A percentile compares a stretch with the other conserved stretches of the same genome.
Conservation (phyloP, 2,329 filamentous ascomycete species). For the Paraphoma sp. region DNA sequence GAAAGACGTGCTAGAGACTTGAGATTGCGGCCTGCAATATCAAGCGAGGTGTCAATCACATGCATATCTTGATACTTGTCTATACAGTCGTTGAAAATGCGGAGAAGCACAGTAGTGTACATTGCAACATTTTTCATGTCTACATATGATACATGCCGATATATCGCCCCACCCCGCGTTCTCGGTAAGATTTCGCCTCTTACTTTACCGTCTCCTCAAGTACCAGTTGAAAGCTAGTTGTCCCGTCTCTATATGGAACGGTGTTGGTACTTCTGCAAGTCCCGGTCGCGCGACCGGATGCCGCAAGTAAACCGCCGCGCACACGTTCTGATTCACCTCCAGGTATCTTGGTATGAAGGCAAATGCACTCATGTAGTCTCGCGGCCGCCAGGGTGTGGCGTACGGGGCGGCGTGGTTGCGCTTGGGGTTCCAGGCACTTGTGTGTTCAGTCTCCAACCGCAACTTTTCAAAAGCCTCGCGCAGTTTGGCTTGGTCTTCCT, state of each 20-base stretch:
- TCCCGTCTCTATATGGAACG: slow-evolving; percentile 73
- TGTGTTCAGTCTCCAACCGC: slow-evolving; percentile 79
- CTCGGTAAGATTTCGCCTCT: not conserved
- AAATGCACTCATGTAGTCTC: slow-evolving; percentile 87
- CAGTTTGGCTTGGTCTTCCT: slow-evolving; percentile 65
- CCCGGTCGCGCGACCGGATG: slow-evolving; percentile 91
- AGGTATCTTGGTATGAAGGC: slow-evolving; percentile 94
- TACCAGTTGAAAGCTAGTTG: slow-evolving; percentile 96
- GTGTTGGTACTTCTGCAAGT: slow-evolving; percentile 75
- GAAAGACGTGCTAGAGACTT: not conserved
- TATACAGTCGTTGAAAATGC: no score
- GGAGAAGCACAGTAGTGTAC: slow-evolving; percentile 7
- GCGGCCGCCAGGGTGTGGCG: slow-evolving; percentile 85
- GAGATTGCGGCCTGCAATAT: not conserved
- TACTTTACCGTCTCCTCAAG: slow-evolving; percentile 73
- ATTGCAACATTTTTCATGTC: not conserved
- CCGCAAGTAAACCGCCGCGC: slow-evolving; percentile 90
- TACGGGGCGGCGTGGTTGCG: slow-evolving; percentile 71
- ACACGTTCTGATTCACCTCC: slow-evolving; percentile 97
- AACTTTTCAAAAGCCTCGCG: slow-evolving; percentile 63
- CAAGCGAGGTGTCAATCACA: slow-evolving; percentile 2
- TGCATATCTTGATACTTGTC: slow-evolving; percentile 4
- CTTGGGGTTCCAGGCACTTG: slow-evolving; percentile 59
- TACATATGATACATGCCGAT: slow-evolving; percentile 5
- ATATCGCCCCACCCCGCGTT: not conserved